These are phyloP conservation scores for Irpex rosettiformis DNA, from an alignment of 1,284 basidiomycete species.

Conservation along the genomic window DNA sequence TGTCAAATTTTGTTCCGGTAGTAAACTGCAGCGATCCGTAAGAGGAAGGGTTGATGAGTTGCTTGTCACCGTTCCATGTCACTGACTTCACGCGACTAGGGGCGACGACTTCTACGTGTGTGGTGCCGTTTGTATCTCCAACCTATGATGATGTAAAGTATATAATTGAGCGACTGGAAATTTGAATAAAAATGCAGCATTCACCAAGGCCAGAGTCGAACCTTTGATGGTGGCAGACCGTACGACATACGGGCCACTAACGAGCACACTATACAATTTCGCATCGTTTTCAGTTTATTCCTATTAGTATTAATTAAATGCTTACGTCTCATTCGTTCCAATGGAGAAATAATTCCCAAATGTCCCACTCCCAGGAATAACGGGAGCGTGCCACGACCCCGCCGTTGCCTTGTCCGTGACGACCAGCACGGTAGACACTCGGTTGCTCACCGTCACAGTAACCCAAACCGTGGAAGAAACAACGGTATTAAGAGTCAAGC, in stretches of 20 bases:
- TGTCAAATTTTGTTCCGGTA: constrained; percentile 18
- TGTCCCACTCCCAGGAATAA: constrained; percentile 32
- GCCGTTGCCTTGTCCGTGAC: constrained; percentile 45
- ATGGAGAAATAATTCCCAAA: constrained; percentile 45
- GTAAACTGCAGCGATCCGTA: constrained; percentile 32
- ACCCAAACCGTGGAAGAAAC: constrained; percentile 34
- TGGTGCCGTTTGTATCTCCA: constrained; percentile 48
- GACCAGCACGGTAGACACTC: constrained; percentile 32
- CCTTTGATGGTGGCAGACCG: constrained; percentile 38
- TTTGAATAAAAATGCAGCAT: neutral
- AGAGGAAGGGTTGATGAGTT: constrained; percentile 23
- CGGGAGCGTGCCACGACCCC: constrained; percentile 44
- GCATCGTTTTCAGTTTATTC: neutral
- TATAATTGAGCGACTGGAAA: neutral
- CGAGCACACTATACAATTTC: constrained; percentile 35
- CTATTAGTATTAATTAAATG: neutral
- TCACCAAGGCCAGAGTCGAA: constrained; percentile 34
- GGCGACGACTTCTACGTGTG: constrained; percentile 40
- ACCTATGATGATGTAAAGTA: constrained; percentile 23
- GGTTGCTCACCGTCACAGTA: constrained; percentile 25
- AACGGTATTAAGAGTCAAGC: constrained; percentile 36
- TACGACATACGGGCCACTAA: constrained; percentile 49
- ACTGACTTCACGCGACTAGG: constrained; percentile 34
- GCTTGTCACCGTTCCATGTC: constrained; percentile 41
- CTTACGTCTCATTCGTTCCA: constrained; percentile 43